These are phyloP conservation scores for Kuraishia hungarica DNA, from an alignment of 805 yeast genomes.

Conservation along the genomic window DNA sequence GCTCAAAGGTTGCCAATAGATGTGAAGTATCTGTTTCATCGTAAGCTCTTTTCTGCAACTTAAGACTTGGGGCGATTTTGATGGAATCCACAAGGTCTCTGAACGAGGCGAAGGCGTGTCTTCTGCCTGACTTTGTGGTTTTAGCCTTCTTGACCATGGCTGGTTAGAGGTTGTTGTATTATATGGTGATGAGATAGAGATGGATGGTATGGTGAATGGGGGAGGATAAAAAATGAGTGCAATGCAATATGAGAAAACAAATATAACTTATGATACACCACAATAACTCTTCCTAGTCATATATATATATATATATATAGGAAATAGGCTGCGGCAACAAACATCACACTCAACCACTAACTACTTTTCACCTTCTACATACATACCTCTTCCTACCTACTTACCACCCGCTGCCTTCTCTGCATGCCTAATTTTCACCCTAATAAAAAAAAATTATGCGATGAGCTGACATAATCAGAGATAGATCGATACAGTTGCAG, in stretches of 20 bases:
- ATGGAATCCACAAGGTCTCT: slow-evolving; percentile 77
- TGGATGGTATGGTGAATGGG: too few relatives aligned
- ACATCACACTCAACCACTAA: too few relatives aligned
- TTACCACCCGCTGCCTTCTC: too few relatives aligned
- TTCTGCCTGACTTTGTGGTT: slow-evolving; percentile 46
- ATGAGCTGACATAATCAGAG: not conserved
- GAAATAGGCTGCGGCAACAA: too few relatives aligned
- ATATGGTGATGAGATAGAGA: not conserved
- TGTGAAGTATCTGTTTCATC: slow-evolving; percentile 72
- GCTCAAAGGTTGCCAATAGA: slow-evolving; percentile 68
- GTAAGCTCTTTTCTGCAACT: slow-evolving; percentile 48
- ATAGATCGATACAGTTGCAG: not conserved
- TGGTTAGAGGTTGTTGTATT: not conserved
- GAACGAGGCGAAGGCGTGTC: slow-evolving; percentile 65
- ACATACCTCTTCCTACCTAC: not conserved
- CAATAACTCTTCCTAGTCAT: too few relatives aligned
- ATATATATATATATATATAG: too few relatives aligned
- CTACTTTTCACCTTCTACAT: too few relatives aligned
- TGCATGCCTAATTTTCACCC: not conserved
- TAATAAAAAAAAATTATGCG: slow-evolving; percentile 1
- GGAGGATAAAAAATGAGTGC: too few relatives aligned
- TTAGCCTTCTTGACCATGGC: slow-evolving; percentile 26
- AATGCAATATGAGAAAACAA: too few relatives aligned
- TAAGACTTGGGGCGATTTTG: slow-evolving; percentile 67
- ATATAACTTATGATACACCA: too few relatives aligned